A percentile compares a stretch with the other conserved stretches of the same genome.
phyloP scores from a whole-genome alignment of 1,284 basidiomycete genomes.

The Sanguinoderma infundibulare region DNA sequence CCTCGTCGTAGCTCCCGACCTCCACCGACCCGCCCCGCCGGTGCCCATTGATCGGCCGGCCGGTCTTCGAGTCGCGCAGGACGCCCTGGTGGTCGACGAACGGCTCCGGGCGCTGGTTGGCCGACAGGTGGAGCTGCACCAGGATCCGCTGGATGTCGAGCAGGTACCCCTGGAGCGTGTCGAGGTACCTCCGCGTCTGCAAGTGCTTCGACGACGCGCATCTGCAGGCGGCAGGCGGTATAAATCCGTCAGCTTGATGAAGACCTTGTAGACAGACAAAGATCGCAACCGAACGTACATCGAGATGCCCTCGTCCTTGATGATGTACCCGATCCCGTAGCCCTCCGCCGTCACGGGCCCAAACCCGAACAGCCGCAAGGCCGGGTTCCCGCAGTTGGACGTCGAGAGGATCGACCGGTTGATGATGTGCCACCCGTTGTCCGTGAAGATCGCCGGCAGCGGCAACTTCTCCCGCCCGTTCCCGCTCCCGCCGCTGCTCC shows the following conservation, averaged over 20 bases:
- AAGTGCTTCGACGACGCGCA: slow-evolving; percentile 95
- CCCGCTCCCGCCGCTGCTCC: slow-evolving; percentile 29
- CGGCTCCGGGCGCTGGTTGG: slow-evolving; percentile 81
- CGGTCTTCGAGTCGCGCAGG: slow-evolving; percentile 81
- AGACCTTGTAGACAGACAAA: too few species aligned
- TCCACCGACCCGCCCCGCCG: slow-evolving; percentile 44
- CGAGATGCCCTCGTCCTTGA: slow-evolving; percentile 93
- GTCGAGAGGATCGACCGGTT: slow-evolving; percentile 89
- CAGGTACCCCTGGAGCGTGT: slow-evolving; percentile 85
- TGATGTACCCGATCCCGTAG: slow-evolving; percentile 95
- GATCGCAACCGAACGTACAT: too few species aligned
- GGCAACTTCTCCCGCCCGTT: slow-evolving; percentile 36
- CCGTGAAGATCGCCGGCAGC: slow-evolving; percentile 87
- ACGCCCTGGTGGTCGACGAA: slow-evolving; percentile 86
- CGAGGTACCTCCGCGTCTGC: slow-evolving; percentile 89
- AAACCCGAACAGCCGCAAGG: slow-evolving; percentile 88
- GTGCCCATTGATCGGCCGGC: slow-evolving; percentile 66
- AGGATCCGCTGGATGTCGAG: slow-evolving; percentile 81
- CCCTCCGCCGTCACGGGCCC: slow-evolving; percentile 92
- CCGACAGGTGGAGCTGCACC: slow-evolving; percentile 76
- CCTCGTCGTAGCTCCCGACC: slow-evolving; percentile 50
- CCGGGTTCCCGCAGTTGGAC: slow-evolving; percentile 97
- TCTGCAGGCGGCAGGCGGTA: slow-evolving; percentile 47
- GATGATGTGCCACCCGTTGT: slow-evolving; percentile 83
- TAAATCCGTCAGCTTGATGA: too few species aligned